Evolutionary conservation across 2,329 filamentous ascomycete genomes (phyloP), one percentile per base, ranked within the genome.

Genomic region (Trichophyton simii): DNA sequence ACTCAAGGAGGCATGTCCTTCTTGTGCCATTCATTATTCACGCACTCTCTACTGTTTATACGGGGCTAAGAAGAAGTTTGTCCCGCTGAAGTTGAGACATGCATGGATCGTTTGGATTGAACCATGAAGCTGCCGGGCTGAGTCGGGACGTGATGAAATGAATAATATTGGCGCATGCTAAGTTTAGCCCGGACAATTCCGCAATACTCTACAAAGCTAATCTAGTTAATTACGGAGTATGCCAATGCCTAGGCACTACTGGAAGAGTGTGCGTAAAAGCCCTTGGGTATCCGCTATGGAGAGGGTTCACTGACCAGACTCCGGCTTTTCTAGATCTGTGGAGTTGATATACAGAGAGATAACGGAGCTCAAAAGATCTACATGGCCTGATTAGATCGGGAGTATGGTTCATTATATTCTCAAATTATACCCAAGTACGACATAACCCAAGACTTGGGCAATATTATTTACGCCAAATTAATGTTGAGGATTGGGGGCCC

Each of bases 241-340:
- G 28, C 25, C 25, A 28, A 28, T 28, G 25, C 28, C 48, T 46
- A 1, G 58, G 48, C 31, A 38, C 25, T 20, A 38, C 25, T 20
- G 61, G 60, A 50, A 60, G 60, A 34, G 25, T 28, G 28, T 31
- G 28, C 2, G 31, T n/a, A 58, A 18, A 44, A 3, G 3, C 58
- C 13, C 58, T 57, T 8, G 61, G 58, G 9, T 58, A 60, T 42
- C 61, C 61, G n/a, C 52, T 62, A 8, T 62, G 50, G 61, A 41
- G 61, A n/a, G 38, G 50, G 8, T 20, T 62, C 15, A 9, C 58
- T 18, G 52, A 50, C 9, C 46, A 58, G 38, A 38, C 58, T 2
- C 28, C 11, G 9, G 58, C 52, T 3, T 58, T 60, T 54, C 42
- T 60, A 62, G 41, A 25, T 60, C 25, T 60, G 28, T 20, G 42